phyloP scores from a whole-genome alignment of 2,329 filamentous ascomycete genomes.

The Colletotrichum neosansevieriae region DNA sequence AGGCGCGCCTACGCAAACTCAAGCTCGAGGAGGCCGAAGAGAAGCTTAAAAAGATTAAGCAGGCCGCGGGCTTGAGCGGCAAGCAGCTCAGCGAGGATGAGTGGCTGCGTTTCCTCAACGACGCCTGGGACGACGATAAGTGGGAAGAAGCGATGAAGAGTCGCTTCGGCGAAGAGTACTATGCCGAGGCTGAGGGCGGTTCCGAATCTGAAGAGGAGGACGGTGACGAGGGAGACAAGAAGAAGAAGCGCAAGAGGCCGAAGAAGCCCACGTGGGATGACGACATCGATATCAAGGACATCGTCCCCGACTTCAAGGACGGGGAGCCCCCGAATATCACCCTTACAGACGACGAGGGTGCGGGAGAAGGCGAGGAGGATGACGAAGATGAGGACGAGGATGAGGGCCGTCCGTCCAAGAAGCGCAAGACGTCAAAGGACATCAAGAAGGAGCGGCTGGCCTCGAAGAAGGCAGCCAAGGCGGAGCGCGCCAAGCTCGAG shows the following conservation, averaged over 20 bases:
- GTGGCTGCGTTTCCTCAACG: conserved; percentile 87
- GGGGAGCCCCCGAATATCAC: conserved; percentile 65
- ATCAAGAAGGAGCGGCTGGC: conserved; percentile 69
- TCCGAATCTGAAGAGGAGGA: conserved; percentile 73
- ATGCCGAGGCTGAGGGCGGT: conserved; percentile 77
- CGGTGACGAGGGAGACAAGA: conserved; percentile 57
- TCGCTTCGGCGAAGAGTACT: conserved; percentile 92
- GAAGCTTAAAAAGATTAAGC: conserved; percentile 88
- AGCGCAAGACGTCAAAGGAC: conserved; percentile 71
- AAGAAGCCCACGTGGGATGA: conserved; percentile 96
- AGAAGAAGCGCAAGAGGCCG: conserved; percentile 71
- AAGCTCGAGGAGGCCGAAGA: conserved; percentile 92
- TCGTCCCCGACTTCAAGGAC: conserved; percentile 88
- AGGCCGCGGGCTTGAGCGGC: conserved; percentile 84
- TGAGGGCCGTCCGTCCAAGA: conserved; percentile 61
- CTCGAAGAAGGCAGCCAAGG: conserved; percentile 78
- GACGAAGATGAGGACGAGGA: conserved; percentile 56
- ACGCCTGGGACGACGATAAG: conserved; percentile 86
- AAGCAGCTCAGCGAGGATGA: conserved; percentile 78
- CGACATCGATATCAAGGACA: conserved; percentile 96
- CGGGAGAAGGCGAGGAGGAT: conserved; percentile 47
- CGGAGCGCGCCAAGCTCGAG: conserved; percentile 86
- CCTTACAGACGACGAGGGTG: conserved; percentile 66
- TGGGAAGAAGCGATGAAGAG: conserved; percentile 94
- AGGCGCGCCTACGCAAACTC: conserved; percentile 84